Conservation (phyloP, 1,284 basidiomycete species). For the Leccinum pachyderme region DNA sequence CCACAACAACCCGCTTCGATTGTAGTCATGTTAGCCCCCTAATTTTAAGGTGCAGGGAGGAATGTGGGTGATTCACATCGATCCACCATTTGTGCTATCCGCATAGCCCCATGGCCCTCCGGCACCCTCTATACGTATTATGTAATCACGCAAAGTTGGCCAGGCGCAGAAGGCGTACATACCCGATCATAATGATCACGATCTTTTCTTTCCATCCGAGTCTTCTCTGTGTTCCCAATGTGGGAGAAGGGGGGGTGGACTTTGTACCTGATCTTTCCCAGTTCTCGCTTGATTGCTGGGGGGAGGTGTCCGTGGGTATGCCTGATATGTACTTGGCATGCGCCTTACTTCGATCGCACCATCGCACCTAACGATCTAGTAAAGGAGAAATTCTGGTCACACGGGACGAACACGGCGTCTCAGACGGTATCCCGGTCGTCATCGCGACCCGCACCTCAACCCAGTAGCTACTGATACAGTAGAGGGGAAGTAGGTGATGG, state of each 20-base stretch:
- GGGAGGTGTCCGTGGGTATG: constrained; percentile 5
- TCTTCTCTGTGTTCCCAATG: constrained; percentile 5
- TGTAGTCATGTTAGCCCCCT: constrained; percentile 12
- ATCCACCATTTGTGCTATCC: constrained; percentile 12
- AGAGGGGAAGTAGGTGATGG: background rate
- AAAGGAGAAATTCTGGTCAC: constrained; percentile 4
- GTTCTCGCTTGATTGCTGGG: constrained; percentile 3
- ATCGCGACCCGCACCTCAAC: constrained; percentile 21
- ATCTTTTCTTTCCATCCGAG: background rate
- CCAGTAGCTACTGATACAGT: constrained; percentile 12
- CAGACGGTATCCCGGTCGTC: constrained; percentile 27
- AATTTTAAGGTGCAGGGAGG: background rate
- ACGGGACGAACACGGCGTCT: constrained; percentile 2
- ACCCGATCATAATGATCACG: constrained; percentile 12
- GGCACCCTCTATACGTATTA: constrained; percentile 13
- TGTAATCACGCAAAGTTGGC: background rate
- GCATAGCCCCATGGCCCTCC: constrained; percentile 1
- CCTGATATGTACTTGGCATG: constrained; percentile 8
- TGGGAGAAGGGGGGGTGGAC: background rate
- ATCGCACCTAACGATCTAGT: background rate
- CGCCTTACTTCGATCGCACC: constrained; percentile 1
- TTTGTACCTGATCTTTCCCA: constrained; percentile 18
- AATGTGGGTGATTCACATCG: constrained; percentile 15
- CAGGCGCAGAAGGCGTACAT: constrained; percentile 7
- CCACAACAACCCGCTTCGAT: background rate